phyloP scores from a whole-genome alignment of 2,329 filamentous ascomycete species.

The Trichoderma sp. region DNA sequence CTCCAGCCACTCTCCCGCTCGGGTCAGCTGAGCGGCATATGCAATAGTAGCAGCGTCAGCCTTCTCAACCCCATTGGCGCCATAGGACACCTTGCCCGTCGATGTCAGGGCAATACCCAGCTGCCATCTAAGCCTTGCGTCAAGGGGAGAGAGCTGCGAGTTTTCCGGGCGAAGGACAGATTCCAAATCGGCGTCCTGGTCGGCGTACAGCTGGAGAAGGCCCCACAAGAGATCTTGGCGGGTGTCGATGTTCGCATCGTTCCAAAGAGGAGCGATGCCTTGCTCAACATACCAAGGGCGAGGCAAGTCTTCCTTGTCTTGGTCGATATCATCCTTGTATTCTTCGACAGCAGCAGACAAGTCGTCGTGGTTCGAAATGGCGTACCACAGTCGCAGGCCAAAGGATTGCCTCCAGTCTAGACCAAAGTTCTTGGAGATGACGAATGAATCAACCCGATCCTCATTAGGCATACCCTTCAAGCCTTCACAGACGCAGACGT shows the following conservation, averaged over 20 bases:
- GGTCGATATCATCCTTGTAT: constrained; percentile 72
- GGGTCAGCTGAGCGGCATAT: constrained; percentile 65
- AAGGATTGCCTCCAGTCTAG: constrained; percentile 95
- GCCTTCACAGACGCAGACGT: constrained; percentile 81
- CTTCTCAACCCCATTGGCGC: constrained; percentile 58
- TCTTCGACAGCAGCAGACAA: constrained; percentile 71
- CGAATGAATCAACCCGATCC: constrained; percentile 77
- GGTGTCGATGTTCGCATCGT: constrained; percentile 57
- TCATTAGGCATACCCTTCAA: constrained; percentile 72
- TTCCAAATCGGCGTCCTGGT: constrained; percentile 61
- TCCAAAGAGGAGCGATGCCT: constrained; percentile 59
- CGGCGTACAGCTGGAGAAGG: constrained; percentile 77
- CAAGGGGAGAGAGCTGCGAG: constrained; percentile 71
- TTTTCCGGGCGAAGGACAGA: constrained; percentile 75
- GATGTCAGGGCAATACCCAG: constrained; percentile 67
- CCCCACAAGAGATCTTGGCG: constrained; percentile 85
- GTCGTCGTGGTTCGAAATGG: constrained; percentile 66
- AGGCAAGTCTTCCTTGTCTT: constrained; percentile 71
- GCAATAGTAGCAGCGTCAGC: constrained; percentile 66
- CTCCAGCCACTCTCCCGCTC: constrained; percentile 66
- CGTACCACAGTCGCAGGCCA: constrained; percentile 88
- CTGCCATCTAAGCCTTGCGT: constrained; percentile 81
- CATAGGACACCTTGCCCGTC: constrained; percentile 54
- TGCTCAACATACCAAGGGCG: constrained; percentile 70
- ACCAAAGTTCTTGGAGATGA: constrained; percentile 79